Base-by-base conservation (phyloP, 2,329 filamentous ascomycete species). In the Coniochaeta pulveracea region DNA sequence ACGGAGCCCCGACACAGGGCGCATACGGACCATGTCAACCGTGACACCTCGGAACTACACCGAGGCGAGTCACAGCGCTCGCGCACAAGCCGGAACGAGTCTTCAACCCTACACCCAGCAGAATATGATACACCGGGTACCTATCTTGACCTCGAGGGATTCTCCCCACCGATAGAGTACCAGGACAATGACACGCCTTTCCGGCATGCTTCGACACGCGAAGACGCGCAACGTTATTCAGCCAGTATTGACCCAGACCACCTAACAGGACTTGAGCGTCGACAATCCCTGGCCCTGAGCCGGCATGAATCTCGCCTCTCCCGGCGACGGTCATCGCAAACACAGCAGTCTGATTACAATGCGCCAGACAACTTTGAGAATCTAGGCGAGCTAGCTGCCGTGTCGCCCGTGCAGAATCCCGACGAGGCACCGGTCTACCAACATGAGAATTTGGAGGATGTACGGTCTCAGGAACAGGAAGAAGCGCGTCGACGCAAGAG, bases 351-450 rank as follows among this genome's bases (percentile, higher is more conserved):
- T 11, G 40, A 45, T 14, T 57, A 64, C 38, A 47, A 59, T 41
- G 40, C 52, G 1, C 58, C 60, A 3, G 52, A 54, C 23, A 44
- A 43, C 4, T 66, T 63, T 37, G 51, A 43, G 26, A 61, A 64
- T 38, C 47, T 68, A 16, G 54, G 60, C 37, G 67, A 69, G 43
- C 39, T 60, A 4, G 47, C 50, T 1, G 35, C 32, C 22, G 51
- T 61, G 10, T 51, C 59, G 21, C 63, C 64, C 3, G 53, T 69
- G 3, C 54, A 65, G 36, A 63, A 63, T 41, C 56, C 47, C 15
- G 50, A 52, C 26, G 57, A 61, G 37, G 51, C 41, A 33, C 43
- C 39, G 15, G 40, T 51, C 28, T 62, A 57, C 42, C 49, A 40
- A 15, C 54, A 57, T 47, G 52, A 49, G 33, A 60, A 51, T 15